These are phyloP conservation scores for Picocystis sp. DNA, from an alignment of 163 green algal genomes.

Conservation along the genomic window DNA sequence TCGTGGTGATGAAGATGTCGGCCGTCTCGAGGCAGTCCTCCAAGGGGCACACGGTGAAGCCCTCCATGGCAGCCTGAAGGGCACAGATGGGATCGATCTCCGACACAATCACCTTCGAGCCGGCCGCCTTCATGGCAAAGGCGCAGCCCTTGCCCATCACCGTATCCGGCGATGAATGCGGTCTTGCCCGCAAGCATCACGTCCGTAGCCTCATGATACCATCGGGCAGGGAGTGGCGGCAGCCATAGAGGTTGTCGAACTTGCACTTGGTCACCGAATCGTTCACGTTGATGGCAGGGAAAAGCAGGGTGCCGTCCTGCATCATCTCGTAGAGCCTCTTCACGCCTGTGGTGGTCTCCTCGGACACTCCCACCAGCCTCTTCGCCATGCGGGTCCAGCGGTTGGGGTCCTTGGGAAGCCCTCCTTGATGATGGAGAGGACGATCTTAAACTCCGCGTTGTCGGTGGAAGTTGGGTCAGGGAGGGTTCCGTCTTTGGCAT, in stretches of 20 bases:
- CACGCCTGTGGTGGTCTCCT: slow-evolving; percentile 99
- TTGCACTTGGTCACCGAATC: slow-evolving; percentile 99
- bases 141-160: slow-evolving; percentile 97
- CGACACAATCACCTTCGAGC: slow-evolving; percentile 69
- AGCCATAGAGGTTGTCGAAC: slow-evolving; percentile 99
- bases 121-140: slow-evolving; percentile 78
- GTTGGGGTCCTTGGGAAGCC: slow-evolving; percentile 37
- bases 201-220: slow-evolving; percentile 98
- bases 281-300: slow-evolving; percentile 99
- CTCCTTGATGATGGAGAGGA: slow-evolving; percentile 83
- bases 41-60: slow-evolving; percentile 56
- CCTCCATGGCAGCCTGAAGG: slow-evolving; percentile 77
- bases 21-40: slow-evolving; percentile 61
- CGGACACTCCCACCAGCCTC: slow-evolving; percentile 74
- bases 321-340: slow-evolving; percentile 99
- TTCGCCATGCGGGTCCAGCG: slow-evolving; percentile 74
- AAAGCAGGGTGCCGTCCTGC: slow-evolving; percentile 68
- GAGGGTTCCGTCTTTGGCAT: slow-evolving; percentile 68
- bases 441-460: slow-evolving; percentile 98
- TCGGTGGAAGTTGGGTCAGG: slow-evolving; percentile 82
- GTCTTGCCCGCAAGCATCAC: slow-evolving; percentile 55
- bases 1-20: slow-evolving; percentile 99
- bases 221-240: slow-evolving; percentile 96
- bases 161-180: slow-evolving; percentile 86
- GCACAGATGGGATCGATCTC: slow-evolving; percentile 99